Conservation (phyloP, 2,329 filamentous ascomycete genomes). For the Aspergillus novofumigatus region DNA sequence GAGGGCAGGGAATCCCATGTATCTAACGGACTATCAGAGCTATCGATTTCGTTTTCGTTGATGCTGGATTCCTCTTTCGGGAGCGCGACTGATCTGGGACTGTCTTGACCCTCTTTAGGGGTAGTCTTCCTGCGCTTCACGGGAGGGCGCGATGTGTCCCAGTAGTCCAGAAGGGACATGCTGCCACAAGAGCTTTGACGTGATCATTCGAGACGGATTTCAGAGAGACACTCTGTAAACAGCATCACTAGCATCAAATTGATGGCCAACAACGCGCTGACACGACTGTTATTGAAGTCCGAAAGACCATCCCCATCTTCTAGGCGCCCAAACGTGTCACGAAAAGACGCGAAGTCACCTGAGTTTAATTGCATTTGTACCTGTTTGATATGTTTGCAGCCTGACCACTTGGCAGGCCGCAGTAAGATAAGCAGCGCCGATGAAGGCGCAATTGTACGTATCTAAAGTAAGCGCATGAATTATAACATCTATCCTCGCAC, state of each 20-base stretch:
- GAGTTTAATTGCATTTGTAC: slow-evolving; percentile 3
- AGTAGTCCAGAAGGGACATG: slow-evolving; percentile 36
- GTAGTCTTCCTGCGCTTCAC: slow-evolving; percentile 30
- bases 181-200: slow-evolving; percentile 11
- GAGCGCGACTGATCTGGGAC: neutral
- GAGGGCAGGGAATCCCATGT: slow-evolving; percentile 21
- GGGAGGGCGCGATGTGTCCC: slow-evolving; percentile 28
- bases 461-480: neutral
- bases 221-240: neutral
- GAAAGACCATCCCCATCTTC: neutral
- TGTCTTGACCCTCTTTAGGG: slow-evolving; percentile 6
- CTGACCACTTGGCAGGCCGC: neutral
- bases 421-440: neutral
- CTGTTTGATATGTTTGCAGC: slow-evolving; percentile 17
- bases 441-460: neutral
- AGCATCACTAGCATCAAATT: neutral
- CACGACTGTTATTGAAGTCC: neutral
- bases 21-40: slow-evolving; percentile 31
- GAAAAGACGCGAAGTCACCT: slow-evolving; percentile 14
- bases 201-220: neutral
- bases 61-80: slow-evolving; percentile 9
- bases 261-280: neutral
- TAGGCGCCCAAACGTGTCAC: slow-evolving; percentile 1
- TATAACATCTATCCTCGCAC: neutral
- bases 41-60: neutral